phyloP scores from a whole-genome alignment of 805 yeast species.

The Candida krabiensis region DNA sequence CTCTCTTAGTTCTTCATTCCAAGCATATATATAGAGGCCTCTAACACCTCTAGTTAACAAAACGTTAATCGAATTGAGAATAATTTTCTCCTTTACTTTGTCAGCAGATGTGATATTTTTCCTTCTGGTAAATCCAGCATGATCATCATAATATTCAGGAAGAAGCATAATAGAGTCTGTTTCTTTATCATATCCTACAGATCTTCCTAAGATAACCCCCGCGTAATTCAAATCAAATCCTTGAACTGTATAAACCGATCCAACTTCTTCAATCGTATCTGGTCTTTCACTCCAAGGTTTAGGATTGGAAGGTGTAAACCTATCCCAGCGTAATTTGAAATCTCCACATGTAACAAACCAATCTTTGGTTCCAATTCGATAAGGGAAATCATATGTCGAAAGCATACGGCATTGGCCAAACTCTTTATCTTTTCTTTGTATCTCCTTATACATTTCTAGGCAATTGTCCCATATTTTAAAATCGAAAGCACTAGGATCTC shows the following conservation, averaged over 20 bases:
- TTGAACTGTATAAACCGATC: conserved; percentile 48
- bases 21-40: conserved; percentile 43
- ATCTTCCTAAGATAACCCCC: conserved; percentile 45
- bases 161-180: conserved; percentile 35
- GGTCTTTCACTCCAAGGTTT: conserved; percentile 47
- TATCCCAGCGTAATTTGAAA: conserved; percentile 47
- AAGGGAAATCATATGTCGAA: conserved; percentile 48
- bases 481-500: conserved; percentile 21
- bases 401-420: conserved; percentile 44
- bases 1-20: conserved; percentile 39
- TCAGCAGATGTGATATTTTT: conserved; percentile 38
- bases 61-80: conserved; percentile 45
- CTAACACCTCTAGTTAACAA: conserved; percentile 45
- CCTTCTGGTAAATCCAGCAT: conserved; percentile 45
- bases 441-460: conserved; percentile 39
- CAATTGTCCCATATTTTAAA: conserved; percentile 40
- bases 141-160: conserved; percentile 43
- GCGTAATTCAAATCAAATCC: conserved; percentile 50
- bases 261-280: conserved; percentile 47
- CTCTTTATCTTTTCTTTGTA: conserved; percentile 30
- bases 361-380: conserved; percentile 44
- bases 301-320: conserved; percentile 40
- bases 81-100: conserved; percentile 38
- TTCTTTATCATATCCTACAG: conserved; percentile 38
- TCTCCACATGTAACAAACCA: conserved; percentile 45